phyloP scores from a whole-genome alignment of 768 basidiomycete genomes.

The Tremella mesenterica region DNA sequence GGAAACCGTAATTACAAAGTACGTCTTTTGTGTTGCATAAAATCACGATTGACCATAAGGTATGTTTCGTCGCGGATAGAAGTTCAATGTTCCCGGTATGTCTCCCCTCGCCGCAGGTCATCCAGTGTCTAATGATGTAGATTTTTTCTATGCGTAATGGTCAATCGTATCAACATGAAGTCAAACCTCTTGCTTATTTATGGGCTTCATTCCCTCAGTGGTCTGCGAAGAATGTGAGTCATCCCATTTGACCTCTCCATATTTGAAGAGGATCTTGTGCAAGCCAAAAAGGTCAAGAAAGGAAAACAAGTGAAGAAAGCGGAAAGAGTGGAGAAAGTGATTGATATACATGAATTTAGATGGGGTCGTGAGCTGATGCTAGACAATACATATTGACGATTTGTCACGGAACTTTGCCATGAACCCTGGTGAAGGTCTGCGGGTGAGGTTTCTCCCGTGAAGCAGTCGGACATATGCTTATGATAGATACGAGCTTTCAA shows the following conservation, averaged over 20 bases:
- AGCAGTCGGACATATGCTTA: background rate
- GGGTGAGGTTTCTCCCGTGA: conserved; percentile 40
- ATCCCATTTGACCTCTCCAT: background rate
- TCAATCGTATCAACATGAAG: conserved; percentile 65
- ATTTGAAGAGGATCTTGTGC: background rate
- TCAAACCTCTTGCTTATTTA: conserved; percentile 52
- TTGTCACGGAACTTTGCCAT: conserved; percentile 81
- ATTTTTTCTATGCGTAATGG: conserved; percentile 65
- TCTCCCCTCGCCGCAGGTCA: background rate
- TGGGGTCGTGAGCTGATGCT: conserved; percentile 55
- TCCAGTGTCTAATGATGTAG: too few species aligned
- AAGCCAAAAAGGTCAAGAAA: too few species aligned
- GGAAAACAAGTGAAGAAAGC: too few species aligned
- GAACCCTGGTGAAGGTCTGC: conserved; percentile 73
- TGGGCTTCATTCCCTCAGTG: conserved; percentile 81
- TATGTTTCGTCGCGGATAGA: conserved; percentile 64
- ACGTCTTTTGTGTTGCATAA: background rate
- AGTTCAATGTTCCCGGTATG: conserved; percentile 70
- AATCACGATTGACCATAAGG: conserved; percentile 35
- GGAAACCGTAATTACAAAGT: conserved; percentile 55
- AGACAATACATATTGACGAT: conserved; percentile 84
- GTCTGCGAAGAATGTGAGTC: conserved; percentile 42
- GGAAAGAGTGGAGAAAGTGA: background rate
- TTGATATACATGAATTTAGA: background rate
- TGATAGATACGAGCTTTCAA: conserved; percentile 66